phyloP scores from a whole-genome alignment of 2,329 filamentous ascomycete species.

The Stachybotrys chartarum region DNA sequence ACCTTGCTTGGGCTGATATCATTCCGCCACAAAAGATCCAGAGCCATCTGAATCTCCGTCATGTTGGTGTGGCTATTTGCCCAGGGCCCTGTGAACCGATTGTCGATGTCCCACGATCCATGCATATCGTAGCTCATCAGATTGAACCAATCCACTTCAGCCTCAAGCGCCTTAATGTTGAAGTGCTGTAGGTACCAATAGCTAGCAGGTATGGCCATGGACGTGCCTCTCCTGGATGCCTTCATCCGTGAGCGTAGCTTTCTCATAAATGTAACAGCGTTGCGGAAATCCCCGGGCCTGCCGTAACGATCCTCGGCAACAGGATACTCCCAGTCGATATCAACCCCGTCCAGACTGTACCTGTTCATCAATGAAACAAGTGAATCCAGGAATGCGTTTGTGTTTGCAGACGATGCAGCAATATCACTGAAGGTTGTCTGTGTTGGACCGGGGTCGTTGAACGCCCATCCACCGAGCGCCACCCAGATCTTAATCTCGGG shows the following conservation, averaged over 20 bases:
- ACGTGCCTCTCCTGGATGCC: conserved; percentile 4
- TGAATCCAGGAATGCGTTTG: conserved; percentile 26
- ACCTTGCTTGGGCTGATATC: conserved; percentile 31
- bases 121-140: conserved; percentile 37
- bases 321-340: conserved; percentile 21
- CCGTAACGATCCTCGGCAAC: conserved; percentile 16
- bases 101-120: conserved; percentile 25
- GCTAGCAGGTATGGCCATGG: conserved; percentile 15
- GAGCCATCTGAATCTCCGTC: conserved; percentile 30
- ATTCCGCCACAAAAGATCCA: conserved; percentile 40
- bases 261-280: conserved; percentile 14
- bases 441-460: conserved; percentile 23
- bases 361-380: conserved; percentile 15
- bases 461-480: conserved; percentile 32
- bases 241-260: conserved; percentile 8
- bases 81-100: conserved; percentile 15
- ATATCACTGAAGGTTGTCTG: conserved; percentile 18
- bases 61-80: conserved; percentile 33
- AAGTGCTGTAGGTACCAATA: conserved; percentile 22
- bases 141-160: conserved; percentile 29
- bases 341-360: conserved; percentile 19
- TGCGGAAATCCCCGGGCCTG: conserved; percentile 9
- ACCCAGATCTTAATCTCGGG: conserved; percentile 26
- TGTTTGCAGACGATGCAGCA: conserved; percentile 10
- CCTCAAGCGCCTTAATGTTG: conserved; percentile 11